Percentiles rank a stretch among this genome's conserved stretches.
phyloP scores from a whole-genome alignment of 176 grass and related monocot species.

The Eremochloa ophiuroides region DNA sequence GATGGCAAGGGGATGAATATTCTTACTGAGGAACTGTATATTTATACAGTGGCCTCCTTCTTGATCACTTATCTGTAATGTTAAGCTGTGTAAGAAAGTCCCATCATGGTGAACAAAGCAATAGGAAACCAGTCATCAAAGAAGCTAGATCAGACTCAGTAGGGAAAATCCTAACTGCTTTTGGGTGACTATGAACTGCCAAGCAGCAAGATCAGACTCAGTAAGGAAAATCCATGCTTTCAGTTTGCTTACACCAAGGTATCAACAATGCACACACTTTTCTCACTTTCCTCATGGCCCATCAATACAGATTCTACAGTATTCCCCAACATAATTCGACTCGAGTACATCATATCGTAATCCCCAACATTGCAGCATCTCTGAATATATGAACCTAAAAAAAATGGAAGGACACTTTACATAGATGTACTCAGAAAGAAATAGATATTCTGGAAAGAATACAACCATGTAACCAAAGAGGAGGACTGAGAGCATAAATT shows the following conservation, averaged over 20 bases:
- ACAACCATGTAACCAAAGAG: no score
- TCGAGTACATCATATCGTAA: no score
- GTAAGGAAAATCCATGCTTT: not conserved
- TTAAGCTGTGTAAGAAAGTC: slow-evolving; percentile 10
- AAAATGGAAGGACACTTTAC: no score
- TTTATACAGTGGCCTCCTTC: slow-evolving; percentile 67
- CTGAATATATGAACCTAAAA: no score
- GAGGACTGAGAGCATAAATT: no score
- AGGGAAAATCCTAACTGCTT: slow-evolving; percentile 11
- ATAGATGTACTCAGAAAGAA: no score
- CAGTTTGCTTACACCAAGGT: not conserved
- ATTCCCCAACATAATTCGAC: no score
- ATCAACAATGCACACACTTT: not conserved
- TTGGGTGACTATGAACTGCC: not conserved
- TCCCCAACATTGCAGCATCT: no score
- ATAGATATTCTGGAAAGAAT: no score
- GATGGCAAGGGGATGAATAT: slow-evolving; percentile 10
- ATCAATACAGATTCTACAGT: not conserved
- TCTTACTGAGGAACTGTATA: slow-evolving; percentile 60
- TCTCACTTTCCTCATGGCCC: not conserved
- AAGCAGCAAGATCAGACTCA: not conserved
- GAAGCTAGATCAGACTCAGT: no score
- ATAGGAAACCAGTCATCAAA: not conserved
- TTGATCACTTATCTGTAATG: slow-evolving; percentile 59
- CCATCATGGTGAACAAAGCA: slow-evolving; percentile 26